These are phyloP conservation scores for Crithidia expoeki DNA, from an alignment of 208 protist genomes.

Conservation along the genomic window DNA sequence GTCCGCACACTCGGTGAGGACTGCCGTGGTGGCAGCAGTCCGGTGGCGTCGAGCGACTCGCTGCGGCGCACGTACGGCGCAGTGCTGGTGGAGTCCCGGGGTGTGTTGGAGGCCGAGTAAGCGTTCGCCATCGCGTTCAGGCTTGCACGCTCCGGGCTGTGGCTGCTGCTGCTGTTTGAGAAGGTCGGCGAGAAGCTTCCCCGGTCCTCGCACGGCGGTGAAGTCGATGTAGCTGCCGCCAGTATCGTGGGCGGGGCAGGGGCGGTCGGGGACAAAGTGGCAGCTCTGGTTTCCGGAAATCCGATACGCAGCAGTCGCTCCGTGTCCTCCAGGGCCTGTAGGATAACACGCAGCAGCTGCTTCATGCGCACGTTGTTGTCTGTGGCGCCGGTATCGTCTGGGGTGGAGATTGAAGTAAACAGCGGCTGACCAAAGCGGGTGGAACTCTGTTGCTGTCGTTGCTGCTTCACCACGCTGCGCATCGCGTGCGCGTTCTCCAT, in stretches of 20 bases:
- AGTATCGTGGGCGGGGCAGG: too few species aligned
- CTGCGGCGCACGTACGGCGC: slow-evolving; percentile 41
- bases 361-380: slow-evolving; percentile 34
- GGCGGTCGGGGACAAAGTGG: not conserved
- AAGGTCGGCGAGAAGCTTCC: not conserved
- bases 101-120: slow-evolving; percentile 8
- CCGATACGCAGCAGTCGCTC: slow-evolving; percentile 51
- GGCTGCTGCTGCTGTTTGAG: slow-evolving; percentile 2
- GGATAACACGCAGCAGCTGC: slow-evolving; percentile 38
- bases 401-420: not conserved
- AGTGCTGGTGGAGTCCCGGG: slow-evolving; percentile 30
- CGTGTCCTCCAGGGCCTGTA: slow-evolving; percentile 46
- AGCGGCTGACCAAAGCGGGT: slow-evolving; percentile 1
- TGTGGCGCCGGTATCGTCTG: not conserved
- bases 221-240: not conserved
- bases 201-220: not conserved
- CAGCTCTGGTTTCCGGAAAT: slow-evolving; percentile 26
- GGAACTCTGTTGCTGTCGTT: slow-evolving; percentile 18
- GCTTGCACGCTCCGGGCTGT: slow-evolving; percentile 2
- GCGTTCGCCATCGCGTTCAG: not conserved
- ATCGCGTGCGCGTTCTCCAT: slow-evolving; percentile 41
- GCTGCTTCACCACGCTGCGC: slow-evolving; percentile 28
- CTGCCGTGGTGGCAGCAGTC: slow-evolving; percentile 1
- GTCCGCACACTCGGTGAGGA: not conserved
- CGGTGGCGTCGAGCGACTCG: slow-evolving; percentile 14